These are phyloP conservation scores for Delonix regia DNA, from an alignment of 306 rosid genomes.

Conservation along the genomic window DNA sequence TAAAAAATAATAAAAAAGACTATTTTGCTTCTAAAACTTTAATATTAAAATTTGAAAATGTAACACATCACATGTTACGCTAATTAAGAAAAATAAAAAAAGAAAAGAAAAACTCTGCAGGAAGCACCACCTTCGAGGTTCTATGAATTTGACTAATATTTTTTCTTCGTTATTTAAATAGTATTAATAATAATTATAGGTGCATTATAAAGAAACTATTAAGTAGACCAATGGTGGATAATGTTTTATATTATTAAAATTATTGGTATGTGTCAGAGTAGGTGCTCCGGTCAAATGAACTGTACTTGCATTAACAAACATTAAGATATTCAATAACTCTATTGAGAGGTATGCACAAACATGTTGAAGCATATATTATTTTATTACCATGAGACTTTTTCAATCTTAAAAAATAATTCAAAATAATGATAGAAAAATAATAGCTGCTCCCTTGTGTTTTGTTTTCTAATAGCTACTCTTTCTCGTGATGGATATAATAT, in stretches of 20 bases:
- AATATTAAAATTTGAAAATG: no score
- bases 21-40: no score
- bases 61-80: no score
- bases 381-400: neutral
- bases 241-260: conserved; percentile 35
- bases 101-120: neutral
- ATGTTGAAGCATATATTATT: neutral
- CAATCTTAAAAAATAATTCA: neutral
- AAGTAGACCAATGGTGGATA: conserved; percentile 35
- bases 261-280: neutral
- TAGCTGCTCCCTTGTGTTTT: neutral
- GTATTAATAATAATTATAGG: conserved; percentile 13
- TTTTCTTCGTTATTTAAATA: conserved; percentile 26
- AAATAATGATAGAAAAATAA: neutral
- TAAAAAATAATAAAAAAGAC: no score
- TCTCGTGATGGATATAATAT: neutral
- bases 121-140: neutral
- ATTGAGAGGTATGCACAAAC: conserved; percentile 3
- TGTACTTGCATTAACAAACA: neutral
- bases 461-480: neutral
- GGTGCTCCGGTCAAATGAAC: conserved; percentile 9
- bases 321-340: conserved; percentile 18
- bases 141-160: conserved; percentile 32
- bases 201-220: neutral
- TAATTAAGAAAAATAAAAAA: neutral